Evolutionary conservation across 805 yeast species (phyloP).

Genomic region (Ogataea corticis): DNA sequence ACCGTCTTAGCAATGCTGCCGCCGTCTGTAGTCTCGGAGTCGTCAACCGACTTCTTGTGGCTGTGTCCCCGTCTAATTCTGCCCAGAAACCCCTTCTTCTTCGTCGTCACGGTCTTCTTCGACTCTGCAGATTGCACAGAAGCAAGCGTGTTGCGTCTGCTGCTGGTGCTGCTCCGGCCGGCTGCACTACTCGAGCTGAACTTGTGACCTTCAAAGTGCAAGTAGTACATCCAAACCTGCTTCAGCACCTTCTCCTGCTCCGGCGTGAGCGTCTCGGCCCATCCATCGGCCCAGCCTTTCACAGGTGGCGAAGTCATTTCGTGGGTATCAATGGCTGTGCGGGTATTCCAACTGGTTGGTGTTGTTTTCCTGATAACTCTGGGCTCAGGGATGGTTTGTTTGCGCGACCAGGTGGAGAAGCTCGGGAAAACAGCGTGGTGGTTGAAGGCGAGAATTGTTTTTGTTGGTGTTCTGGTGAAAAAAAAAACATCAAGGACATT

Average conservation of each 20-base stretch:
- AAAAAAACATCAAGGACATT: neutral
- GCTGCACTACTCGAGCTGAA: conserved; percentile 19
- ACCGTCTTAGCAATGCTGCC: conserved; percentile 26
- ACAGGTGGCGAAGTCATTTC: conserved; percentile 1
- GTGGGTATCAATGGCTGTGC: neutral
- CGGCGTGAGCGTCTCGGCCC: conserved; percentile 44
- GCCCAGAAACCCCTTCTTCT: conserved; percentile 36
- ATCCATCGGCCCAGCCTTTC: conserved; percentile 35
- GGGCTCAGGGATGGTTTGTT: too few relatives aligned
- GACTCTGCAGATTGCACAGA: conserved; percentile 30
- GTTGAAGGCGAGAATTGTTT: neutral
- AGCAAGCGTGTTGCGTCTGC: conserved; percentile 26
- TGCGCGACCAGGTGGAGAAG: neutral
- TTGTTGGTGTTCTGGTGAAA: conserved; percentile 3
- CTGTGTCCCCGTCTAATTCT: conserved; percentile 29
- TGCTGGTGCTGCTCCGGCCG: conserved; percentile 4
- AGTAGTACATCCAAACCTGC: conserved; percentile 67
- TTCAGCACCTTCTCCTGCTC: conserved; percentile 67
- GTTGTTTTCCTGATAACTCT: neutral
- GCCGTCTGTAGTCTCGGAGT: conserved; percentile 18
- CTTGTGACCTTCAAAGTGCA: conserved; percentile 57
- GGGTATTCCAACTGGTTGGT: neutral
- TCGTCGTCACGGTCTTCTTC: conserved; percentile 30
- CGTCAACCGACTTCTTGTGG: conserved; percentile 26
- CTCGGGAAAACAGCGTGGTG: neutral